A percentile compares a stretch with the other conserved stretches of the same genome.
phyloP scores from a whole-genome alignment of 345 rosid genomes.

The Noccaea bulbosa region DNA sequence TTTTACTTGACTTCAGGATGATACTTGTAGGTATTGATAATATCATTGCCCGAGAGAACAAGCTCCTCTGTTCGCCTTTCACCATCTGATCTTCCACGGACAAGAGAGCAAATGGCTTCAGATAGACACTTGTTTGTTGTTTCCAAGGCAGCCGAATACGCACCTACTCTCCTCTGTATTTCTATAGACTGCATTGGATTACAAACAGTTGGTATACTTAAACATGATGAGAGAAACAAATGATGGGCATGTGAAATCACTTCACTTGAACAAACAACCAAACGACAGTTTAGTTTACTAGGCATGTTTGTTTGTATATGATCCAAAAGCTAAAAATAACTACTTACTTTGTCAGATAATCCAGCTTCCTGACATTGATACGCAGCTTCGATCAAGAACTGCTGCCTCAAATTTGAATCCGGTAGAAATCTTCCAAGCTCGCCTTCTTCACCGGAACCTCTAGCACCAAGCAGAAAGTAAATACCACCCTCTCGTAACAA shows the following conservation, averaged over 20 bases:
- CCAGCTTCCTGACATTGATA: slow-evolving; percentile 78
- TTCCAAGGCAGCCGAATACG: slow-evolving; percentile 81
- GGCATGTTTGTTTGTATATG: neutral
- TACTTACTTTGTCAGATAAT: slow-evolving; percentile 67
- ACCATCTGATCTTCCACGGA: slow-evolving; percentile 86
- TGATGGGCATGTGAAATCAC: neutral
- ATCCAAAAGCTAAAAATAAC: slow-evolving; percentile 29
- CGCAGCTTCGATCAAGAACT: slow-evolving; percentile 81
- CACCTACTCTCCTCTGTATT: slow-evolving; percentile 82
- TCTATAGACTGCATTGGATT: slow-evolving; percentile 61
- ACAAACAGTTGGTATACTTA: neutral
- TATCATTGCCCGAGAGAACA: slow-evolving; percentile 78
- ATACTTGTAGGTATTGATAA: slow-evolving; percentile 72
- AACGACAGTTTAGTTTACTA: neutral
- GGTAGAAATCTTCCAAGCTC: slow-evolving; percentile 67
- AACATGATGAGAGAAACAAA: neutral
- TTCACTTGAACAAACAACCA: slow-evolving; percentile 21
- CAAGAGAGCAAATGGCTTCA: slow-evolving; percentile 73
- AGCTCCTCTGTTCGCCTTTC: slow-evolving; percentile 80
- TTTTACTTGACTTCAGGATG: slow-evolving; percentile 71
- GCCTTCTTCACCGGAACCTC: slow-evolving; percentile 86
- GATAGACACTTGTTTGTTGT: slow-evolving; percentile 83
- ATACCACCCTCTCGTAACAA: slow-evolving; percentile 81
- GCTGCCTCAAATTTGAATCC: slow-evolving; percentile 62
- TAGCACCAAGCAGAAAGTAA: slow-evolving; percentile 71